Evolutionary conservation across 108 stramenopile species (phyloP).

Genomic region (Skeletonema marinoi): DNA sequence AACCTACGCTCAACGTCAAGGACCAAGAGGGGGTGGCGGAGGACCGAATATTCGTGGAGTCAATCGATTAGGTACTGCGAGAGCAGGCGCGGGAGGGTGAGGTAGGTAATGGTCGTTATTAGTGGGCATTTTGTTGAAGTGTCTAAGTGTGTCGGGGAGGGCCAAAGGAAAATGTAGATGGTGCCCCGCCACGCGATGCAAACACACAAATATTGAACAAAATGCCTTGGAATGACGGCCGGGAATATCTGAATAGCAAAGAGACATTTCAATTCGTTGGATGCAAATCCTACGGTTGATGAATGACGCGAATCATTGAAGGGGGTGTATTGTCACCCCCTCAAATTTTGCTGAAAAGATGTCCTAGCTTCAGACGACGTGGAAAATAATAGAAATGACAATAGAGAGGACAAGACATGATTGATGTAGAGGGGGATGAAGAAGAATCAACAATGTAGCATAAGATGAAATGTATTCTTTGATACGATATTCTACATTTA

Average conservation of each 20-base stretch:
- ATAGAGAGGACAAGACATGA: background rate
- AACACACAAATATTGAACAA: background rate
- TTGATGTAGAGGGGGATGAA: background rate
- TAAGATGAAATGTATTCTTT: background rate
- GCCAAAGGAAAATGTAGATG: background rate
- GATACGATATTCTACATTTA: slow-evolving; percentile 1
- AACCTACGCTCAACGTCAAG: slow-evolving; percentile 44
- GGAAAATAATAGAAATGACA: background rate
- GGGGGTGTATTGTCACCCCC: slow-evolving; percentile 1
- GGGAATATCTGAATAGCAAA: slow-evolving; percentile 28
- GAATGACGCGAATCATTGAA: slow-evolving; percentile 41
- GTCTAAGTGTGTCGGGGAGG: background rate
- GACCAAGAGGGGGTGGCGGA: slow-evolving; percentile 25
- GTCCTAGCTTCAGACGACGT: slow-evolving; percentile 15
- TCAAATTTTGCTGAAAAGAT: slow-evolving; percentile 30
- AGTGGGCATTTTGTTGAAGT: slow-evolving; percentile 1
- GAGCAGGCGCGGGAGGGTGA: slow-evolving; percentile 43
- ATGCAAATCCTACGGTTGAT: slow-evolving; percentile 9
- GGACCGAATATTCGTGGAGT: slow-evolving; percentile 41
- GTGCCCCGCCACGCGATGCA: background rate
- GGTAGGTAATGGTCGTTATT: slow-evolving; percentile 52
- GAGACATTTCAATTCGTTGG: background rate
- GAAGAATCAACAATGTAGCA: background rate
- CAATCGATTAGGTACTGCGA: slow-evolving; percentile 39
- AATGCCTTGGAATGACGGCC: slow-evolving; percentile 34